Percentiles rank a stretch among this genome's conserved stretches.
phyloP scores from a whole-genome alignment of 306 rosid genomes.

The Cajanus cajan region DNA sequence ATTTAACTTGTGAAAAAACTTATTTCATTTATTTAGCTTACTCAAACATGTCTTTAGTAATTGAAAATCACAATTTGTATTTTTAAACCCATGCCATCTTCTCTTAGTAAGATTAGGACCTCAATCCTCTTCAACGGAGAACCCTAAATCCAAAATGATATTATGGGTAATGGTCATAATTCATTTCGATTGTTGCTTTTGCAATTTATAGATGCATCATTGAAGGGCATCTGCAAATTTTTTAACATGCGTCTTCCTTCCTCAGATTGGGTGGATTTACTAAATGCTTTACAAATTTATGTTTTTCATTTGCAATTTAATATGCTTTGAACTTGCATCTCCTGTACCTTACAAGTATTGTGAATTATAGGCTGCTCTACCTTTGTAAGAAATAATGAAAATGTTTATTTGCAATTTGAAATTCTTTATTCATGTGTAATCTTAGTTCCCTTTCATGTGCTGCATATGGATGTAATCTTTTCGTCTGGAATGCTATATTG shows the following conservation, averaged over 20 bases:
- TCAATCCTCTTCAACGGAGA: neutral
- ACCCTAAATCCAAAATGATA: neutral
- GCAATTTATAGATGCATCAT: conserved; percentile 23
- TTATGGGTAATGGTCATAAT: neutral
- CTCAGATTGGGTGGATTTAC: neutral
- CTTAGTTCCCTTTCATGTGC: conserved; percentile 1
- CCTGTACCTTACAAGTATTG: neutral
- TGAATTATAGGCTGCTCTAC: neutral
- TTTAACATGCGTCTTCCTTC: neutral
- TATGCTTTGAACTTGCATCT: neutral
- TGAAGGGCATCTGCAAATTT: neutral
- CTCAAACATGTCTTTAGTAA: too few relatives aligned
- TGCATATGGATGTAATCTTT: neutral
- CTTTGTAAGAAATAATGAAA: neutral
- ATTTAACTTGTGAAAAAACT: too few relatives aligned
- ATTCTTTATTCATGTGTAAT: neutral
- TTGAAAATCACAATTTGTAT: neutral
- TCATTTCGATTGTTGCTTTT: neutral
- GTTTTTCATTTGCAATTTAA: neutral
- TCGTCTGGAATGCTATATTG: neutral
- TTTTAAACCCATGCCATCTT: neutral
- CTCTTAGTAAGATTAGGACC: neutral
- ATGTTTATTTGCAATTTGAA: neutral
- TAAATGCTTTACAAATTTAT: neutral
- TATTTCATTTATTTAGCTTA: too few relatives aligned